A percentile compares a stretch with the other conserved stretches of the same genome.
These are phyloP conservation scores for Hibiscus tridactylites DNA, from an alignment of 345 rosid genomes.

Conservation along the genomic window DNA sequence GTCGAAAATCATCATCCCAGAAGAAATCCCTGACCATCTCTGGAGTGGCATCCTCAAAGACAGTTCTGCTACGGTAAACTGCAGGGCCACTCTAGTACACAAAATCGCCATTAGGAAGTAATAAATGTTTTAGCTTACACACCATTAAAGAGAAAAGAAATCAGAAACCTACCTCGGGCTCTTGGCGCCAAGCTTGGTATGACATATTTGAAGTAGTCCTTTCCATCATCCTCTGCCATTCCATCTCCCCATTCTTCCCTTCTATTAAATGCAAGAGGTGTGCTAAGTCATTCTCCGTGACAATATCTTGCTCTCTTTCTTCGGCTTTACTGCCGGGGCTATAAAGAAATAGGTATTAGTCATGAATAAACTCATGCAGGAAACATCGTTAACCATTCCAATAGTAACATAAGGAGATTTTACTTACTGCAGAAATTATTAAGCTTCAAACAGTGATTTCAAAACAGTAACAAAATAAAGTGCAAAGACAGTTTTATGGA, in stretches of 20 bases:
- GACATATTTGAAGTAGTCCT: slow-evolving; percentile 65
- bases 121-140: background rate
- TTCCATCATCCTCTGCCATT: slow-evolving; percentile 92
- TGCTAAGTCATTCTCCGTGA: slow-evolving; percentile 72
- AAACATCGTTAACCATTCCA: background rate
- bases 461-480: background rate
- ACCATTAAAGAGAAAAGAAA: background rate
- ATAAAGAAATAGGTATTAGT: slow-evolving; percentile 6
- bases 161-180: slow-evolving; percentile 54
- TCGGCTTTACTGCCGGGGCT: slow-evolving; percentile 16
- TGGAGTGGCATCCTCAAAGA: slow-evolving; percentile 81
- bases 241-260: slow-evolving; percentile 50
- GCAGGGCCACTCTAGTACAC: slow-evolving; percentile 57
- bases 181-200: slow-evolving; percentile 89
- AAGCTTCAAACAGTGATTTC: background rate
- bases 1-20: slow-evolving; percentile 89
- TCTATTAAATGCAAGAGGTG: slow-evolving; percentile 68
- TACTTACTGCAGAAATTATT: background rate
- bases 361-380: background rate
- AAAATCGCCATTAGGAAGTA: slow-evolving; percentile 12
- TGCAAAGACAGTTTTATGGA: background rate
- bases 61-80: slow-evolving; percentile 69
- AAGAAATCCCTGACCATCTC: slow-evolving; percentile 94
- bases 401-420: background rate
- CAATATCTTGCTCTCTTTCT: slow-evolving; percentile 39